Conservation (phyloP, 352 stramenopile genomes). For the Aphanomyces euteiches region DNA sequence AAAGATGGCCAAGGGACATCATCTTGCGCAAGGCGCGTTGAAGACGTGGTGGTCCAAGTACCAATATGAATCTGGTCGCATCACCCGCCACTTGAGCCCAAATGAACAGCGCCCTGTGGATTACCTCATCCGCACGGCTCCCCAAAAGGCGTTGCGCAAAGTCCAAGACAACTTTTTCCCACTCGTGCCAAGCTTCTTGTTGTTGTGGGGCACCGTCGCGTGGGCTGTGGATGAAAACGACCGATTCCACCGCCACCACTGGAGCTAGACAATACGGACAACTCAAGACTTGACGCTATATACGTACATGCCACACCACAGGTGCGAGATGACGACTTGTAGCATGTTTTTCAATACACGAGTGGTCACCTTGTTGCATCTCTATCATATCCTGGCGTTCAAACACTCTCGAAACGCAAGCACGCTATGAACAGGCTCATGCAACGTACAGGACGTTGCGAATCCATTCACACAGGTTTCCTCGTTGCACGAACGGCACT, state of each 20-base stretch:
- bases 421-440: no score
- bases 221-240: slow-evolving; percentile 73
- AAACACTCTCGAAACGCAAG: no score
- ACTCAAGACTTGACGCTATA: background rate
- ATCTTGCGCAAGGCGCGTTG: slow-evolving; percentile 28
- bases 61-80: slow-evolving; percentile 51
- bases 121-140: slow-evolving; percentile 65
- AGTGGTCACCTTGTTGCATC: background rate
- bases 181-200: slow-evolving; percentile 56
- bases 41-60: slow-evolving; percentile 75
- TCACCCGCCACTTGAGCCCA: slow-evolving; percentile 67
- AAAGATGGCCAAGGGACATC: slow-evolving; percentile 18
- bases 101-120: slow-evolving; percentile 63
- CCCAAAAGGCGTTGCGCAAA: slow-evolving; percentile 75
- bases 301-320: no score
- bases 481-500: no score
- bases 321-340: no score
- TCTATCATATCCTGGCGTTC: background rate
- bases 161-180: slow-evolving; percentile 72
- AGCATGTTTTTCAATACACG: background rate
- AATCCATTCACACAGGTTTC: no score
- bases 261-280: slow-evolving; percentile 45
- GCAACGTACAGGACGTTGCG: no score
- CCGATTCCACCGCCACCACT: slow-evolving; percentile 72
- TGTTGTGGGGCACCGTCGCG: slow-evolving; percentile 68